Evolutionary conservation across 257 asterid genomes (phyloP), one percentile per base, ranked within the genome.

Genomic region (Solanum ossicruentum): DNA sequence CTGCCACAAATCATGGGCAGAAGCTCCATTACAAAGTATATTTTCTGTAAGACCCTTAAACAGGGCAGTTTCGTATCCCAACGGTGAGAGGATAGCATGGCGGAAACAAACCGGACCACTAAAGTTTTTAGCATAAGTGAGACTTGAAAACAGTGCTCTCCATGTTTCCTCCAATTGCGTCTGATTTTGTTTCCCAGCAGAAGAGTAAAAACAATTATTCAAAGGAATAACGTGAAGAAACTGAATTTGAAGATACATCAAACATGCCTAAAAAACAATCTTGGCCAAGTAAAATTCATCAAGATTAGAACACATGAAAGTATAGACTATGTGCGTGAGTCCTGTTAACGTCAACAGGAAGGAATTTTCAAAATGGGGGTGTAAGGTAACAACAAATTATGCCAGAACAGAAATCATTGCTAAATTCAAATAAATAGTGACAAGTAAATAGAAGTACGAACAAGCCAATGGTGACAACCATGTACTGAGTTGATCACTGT

Each of bases 1-100:
- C 87, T 87, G 88, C 95, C 94, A 90, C 39, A 96, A 80, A 18
- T 93, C 98, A 39, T 82, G 92, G 12, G 95, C 94, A n/a, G 94
- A 79, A 60, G 97, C 91, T 72, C 99, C 99, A 8, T 77, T 84
- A 82, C 99, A 97, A 69, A 90, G 75, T 72, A 95, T 91, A 20
- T 56, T 71, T 88, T 93, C 97, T 6, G 89, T 4, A 72, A 97
- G 96, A 21, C 99, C 99, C 88, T 85, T 93, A 67, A 97, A 97
- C 20, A 95, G 88, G 81, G 97, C 90, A 80, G 98, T 97, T 92
- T 97, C 99, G 26, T 97, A 97, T 28, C 99, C 99, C 86, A 97
- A 67, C 43, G 99, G 99, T 41, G 94, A 88, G n/a, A 97, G 91
- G 61, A 95, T 86, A 41, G 93, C 99, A 10, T 92, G 99, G 85